A percentile compares a stretch with the other conserved stretches of the same genome.
Evolutionary conservation across 192 early-diverging fungal species (phyloP).

Genomic region (Coemansia asiatica): DNA sequence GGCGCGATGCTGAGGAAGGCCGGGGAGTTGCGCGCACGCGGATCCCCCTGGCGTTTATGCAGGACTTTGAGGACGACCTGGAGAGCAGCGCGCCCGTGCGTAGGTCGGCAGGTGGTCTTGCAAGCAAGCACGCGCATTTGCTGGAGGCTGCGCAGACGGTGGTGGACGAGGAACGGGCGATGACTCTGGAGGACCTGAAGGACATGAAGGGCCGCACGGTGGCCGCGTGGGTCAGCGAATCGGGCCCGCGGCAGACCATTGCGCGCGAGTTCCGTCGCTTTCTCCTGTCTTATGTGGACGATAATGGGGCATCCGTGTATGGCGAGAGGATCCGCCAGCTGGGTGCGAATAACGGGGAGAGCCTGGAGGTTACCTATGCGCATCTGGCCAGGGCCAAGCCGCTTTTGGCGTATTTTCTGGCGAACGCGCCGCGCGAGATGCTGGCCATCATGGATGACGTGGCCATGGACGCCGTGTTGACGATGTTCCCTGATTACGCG

Average conservation of each 20-base stretch:
- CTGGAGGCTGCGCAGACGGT: conserved; percentile 60
- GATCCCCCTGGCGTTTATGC: conserved; percentile 85
- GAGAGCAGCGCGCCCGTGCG: conserved; percentile 7
- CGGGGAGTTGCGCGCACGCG: conserved; percentile 34
- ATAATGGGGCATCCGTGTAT: conserved; percentile 87
- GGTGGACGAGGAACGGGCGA: conserved; percentile 64
- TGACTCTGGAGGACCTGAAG: conserved; percentile 75
- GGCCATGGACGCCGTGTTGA: conserved; percentile 85
- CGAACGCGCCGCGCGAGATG: conserved; percentile 85
- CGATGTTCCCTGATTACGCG: conserved; percentile 89
- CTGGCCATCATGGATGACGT: conserved; percentile 90
- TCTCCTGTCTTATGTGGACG: conserved; percentile 81
- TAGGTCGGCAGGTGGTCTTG: conserved; percentile 16
- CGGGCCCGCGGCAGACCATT: conserved; percentile 80
- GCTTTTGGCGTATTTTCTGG: conserved; percentile 85
- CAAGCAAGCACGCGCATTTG: conserved; percentile 48
- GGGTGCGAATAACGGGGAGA: conserved; percentile 84
- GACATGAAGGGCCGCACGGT: conserved; percentile 82
- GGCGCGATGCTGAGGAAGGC: conserved; percentile 82
- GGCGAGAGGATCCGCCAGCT: conserved; percentile 86
- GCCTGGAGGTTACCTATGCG: conserved; percentile 82
- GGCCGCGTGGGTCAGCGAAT: conserved; percentile 82
- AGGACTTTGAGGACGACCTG: conserved; percentile 72
- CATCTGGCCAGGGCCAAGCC: conserved; percentile 79
- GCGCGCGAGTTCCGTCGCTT: conserved; percentile 87